Percentiles rank a stretch among this genome's conserved stretches.
These are phyloP conservation scores for Rhynchosporium secalis DNA, from an alignment of 2,329 filamentous ascomycete species.

Conservation along the genomic window DNA sequence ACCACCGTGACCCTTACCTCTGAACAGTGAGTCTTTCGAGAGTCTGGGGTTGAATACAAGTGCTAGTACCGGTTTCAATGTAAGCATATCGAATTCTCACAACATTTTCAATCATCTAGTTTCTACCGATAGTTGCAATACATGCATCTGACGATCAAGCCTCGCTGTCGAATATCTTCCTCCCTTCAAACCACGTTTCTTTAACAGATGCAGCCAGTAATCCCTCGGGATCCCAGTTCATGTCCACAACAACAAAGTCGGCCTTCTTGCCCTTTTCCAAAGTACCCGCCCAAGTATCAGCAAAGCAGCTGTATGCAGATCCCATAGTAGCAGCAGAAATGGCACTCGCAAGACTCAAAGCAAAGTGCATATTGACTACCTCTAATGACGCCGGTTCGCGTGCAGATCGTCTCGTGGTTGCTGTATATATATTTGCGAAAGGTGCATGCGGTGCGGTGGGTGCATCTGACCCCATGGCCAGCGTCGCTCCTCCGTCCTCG, in stretches of 20 bases:
- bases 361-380: constrained; percentile 54
- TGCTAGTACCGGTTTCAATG: constrained; percentile 12
- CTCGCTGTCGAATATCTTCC: constrained; percentile 1
- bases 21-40: constrained; percentile 10
- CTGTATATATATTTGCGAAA: constrained; percentile 58
- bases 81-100: not conserved
- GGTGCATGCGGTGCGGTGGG: constrained; percentile 58
- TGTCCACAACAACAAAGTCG: constrained; percentile 56
- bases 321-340: constrained; percentile 55
- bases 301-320: constrained; percentile 59
- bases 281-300: constrained; percentile 52
- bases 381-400: constrained; percentile 47
- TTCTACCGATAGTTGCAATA: not conserved
- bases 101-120: not conserved
- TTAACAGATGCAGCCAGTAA: not conserved
- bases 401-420: constrained; percentile 57
- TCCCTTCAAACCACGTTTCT: constrained; percentile 12
- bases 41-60: constrained; percentile 8
- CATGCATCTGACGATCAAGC: not conserved
- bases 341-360: constrained; percentile 53
- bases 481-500: constrained; percentile 51
- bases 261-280: constrained; percentile 53
- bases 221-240: constrained; percentile 44
- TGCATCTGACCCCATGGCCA: constrained; percentile 60
- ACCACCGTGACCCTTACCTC: not conserved